Conservation (phyloP, 164 flowering plant species). For the Macadamia integrifolia region DNA sequence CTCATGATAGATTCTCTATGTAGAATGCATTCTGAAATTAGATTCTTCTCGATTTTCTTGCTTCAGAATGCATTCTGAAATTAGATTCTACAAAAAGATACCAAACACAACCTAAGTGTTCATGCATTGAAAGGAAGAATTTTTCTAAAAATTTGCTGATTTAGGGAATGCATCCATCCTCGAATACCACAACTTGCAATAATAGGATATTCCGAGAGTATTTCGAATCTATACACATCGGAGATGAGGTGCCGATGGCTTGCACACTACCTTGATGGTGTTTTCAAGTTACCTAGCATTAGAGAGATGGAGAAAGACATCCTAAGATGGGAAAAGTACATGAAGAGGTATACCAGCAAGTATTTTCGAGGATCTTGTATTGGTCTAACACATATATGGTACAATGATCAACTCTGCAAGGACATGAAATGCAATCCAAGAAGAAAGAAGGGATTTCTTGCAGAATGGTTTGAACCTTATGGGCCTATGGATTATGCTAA, state of each 20-base stretch:
- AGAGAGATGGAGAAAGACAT: constrained; percentile 52
- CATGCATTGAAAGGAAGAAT: too few relatives aligned
- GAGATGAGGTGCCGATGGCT: constrained; percentile 63
- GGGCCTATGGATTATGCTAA: constrained; percentile 47
- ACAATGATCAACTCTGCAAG: constrained; percentile 62
- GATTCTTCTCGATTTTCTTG: too few relatives aligned
- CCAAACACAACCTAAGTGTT: too few relatives aligned
- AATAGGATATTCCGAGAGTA: constrained; percentile 50
- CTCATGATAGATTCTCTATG: too few relatives aligned
- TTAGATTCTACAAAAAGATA: too few relatives aligned
- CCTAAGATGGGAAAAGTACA: constrained; percentile 38
- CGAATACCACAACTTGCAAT: constrained; percentile 56
- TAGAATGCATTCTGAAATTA: too few relatives aligned
- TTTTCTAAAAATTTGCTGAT: not conserved
- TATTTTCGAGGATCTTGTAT: constrained; percentile 44
- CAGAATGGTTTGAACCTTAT: constrained; percentile 55
- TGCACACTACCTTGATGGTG: constrained; percentile 24
- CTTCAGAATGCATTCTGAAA: too few relatives aligned
- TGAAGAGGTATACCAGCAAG: constrained; percentile 29
- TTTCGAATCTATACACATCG: constrained; percentile 47
- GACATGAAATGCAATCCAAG: constrained; percentile 68
- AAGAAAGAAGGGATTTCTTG: constrained; percentile 49
- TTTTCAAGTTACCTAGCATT: constrained; percentile 34
- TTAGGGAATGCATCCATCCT: constrained; percentile 54
- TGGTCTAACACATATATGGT: constrained; percentile 51